Conservation (phyloP, 306 rosid species). For the Fragaria iinumae region DNA sequence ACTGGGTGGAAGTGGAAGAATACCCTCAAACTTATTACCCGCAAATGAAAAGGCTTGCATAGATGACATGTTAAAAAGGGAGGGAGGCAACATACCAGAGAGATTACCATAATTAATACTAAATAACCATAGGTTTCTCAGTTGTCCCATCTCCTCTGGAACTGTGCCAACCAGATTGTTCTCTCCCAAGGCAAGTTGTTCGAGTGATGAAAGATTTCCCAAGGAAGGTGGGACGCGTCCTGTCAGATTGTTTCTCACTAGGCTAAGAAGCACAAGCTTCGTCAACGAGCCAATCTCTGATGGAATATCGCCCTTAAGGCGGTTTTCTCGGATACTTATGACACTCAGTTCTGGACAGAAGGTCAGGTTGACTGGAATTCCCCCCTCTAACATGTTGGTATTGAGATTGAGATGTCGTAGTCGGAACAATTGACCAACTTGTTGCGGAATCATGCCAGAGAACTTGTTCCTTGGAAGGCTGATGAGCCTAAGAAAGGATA, state of each 20-base stretch:
- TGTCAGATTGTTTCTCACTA: slow-evolving; percentile 13
- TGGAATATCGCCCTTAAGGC: slow-evolving; percentile 21
- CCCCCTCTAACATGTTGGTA: slow-evolving; percentile 32
- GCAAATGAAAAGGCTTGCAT: not conserved
- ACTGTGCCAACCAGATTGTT: slow-evolving; percentile 32
- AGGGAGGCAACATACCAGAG: slow-evolving; percentile 30
- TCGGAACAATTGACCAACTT: slow-evolving; percentile 19
- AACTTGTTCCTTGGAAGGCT: slow-evolving; percentile 22
- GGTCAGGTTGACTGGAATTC: slow-evolving; percentile 35
- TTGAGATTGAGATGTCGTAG: not conserved
- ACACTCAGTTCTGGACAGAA: not conserved
- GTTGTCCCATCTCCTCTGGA: slow-evolving; percentile 29
- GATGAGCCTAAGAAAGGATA: too few relatives aligned
- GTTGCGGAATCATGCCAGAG: slow-evolving; percentile 28
- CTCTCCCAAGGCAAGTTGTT: rapidly evolving
- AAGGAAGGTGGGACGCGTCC: slow-evolving; percentile 35
- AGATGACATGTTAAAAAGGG: slow-evolving; percentile 42
- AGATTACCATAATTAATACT: not conserved
- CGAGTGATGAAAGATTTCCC: slow-evolving; percentile 37
- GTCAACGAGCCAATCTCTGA: slow-evolving; percentile 8
- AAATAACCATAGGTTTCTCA: not conserved
- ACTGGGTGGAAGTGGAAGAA: slow-evolving; percentile 32
- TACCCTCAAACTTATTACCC: slow-evolving; percentile 15
- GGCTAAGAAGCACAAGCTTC: slow-evolving; percentile 16
- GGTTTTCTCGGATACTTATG: not conserved